Evolutionary conservation across 768 basidiomycete species (phyloP).

Genomic region (Gyrodon lividus): DNA sequence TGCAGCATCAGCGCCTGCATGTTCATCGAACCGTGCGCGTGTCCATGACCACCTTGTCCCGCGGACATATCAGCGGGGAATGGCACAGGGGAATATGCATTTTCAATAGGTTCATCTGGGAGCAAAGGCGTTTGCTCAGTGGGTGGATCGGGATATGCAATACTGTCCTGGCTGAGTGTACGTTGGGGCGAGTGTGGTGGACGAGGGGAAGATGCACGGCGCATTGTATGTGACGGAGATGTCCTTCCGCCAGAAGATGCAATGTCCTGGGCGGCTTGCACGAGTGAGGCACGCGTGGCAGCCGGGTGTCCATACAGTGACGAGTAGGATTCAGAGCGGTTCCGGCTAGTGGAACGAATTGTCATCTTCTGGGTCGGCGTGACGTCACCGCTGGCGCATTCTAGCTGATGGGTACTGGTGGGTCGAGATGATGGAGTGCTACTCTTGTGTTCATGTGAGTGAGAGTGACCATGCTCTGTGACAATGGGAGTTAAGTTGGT

Average conservation of each 20-base stretch:
- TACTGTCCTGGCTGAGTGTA: neutral
- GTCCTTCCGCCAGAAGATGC: slow-evolving; percentile 35
- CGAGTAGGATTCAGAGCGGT: slow-evolving; percentile 46
- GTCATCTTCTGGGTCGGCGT: slow-evolving; percentile 34
- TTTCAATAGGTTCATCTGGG: slow-evolving; percentile 11
- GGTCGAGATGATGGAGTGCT: slow-evolving; percentile 38
- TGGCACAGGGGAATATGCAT: neutral
- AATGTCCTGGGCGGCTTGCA: slow-evolving; percentile 84
- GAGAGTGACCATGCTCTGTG: slow-evolving; percentile 69
- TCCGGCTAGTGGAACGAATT: slow-evolving; percentile 15
- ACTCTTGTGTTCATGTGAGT: slow-evolving; percentile 48
- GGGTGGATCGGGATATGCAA: slow-evolving; percentile 1
- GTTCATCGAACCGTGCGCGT: slow-evolving; percentile 83
- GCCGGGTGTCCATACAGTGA: slow-evolving; percentile 75
- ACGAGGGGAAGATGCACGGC: slow-evolving; percentile 24
- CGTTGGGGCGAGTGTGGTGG: slow-evolving; percentile 13
- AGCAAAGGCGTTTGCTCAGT: slow-evolving; percentile 51
- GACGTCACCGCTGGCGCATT: slow-evolving; percentile 14
- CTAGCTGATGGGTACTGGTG: slow-evolving; percentile 35
- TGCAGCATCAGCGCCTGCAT: slow-evolving; percentile 96
- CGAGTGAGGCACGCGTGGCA: slow-evolving; percentile 68
- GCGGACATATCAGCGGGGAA: slow-evolving; percentile 16
- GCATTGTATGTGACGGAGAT: slow-evolving; percentile 7
- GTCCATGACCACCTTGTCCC: slow-evolving; percentile 11
- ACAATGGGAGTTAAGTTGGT: slow-evolving; percentile 9